These are phyloP conservation scores for Hansenula lynferdii DNA, from an alignment of 1,139 yeast species.

Conservation along the genomic window DNA sequence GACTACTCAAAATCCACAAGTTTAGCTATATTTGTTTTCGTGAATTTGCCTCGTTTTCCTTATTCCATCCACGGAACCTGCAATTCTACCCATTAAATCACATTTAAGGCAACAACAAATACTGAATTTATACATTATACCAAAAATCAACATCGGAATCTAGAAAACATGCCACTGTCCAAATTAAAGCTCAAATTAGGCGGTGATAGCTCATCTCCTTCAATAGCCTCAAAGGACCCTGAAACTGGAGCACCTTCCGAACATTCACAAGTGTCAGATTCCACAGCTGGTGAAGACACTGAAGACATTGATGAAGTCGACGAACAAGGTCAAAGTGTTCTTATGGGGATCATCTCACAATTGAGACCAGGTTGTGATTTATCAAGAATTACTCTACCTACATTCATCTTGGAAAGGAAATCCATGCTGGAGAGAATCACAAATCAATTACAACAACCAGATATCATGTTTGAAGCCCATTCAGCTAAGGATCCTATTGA, in stretches of 20 bases:
- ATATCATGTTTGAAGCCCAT: conserved; percentile 67
- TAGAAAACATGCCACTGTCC: conserved; percentile 18
- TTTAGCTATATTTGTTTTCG: too few species aligned
- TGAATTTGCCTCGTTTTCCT: too few species aligned
- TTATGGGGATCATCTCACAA: conserved; percentile 84
- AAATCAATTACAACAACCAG: conserved; percentile 82
- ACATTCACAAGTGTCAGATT: too few species aligned
- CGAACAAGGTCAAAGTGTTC: conserved; percentile 80
- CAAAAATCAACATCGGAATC: too few species aligned
- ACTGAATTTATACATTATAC: too few species aligned
- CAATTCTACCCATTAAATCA: too few species aligned
- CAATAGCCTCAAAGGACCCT: background rate
- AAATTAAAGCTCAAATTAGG: conserved; percentile 11
- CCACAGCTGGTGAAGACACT: conserved; percentile 25
- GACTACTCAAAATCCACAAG: too few species aligned
- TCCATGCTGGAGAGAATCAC: conserved; percentile 96
- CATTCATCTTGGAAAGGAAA: conserved; percentile 90
- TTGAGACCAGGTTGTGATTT: conserved; percentile 90
- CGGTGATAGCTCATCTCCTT: conserved; percentile 1
- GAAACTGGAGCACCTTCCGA: too few species aligned
- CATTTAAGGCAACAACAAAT: too few species aligned
- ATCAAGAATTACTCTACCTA: conserved; percentile 87
- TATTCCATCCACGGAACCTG: too few species aligned
- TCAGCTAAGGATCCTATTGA: conserved; percentile 48
- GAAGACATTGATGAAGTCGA: conserved; percentile 91